Evolutionary conservation across 2,329 filamentous ascomycete species (phyloP).

Genomic region (Volutella citrinella): DNA sequence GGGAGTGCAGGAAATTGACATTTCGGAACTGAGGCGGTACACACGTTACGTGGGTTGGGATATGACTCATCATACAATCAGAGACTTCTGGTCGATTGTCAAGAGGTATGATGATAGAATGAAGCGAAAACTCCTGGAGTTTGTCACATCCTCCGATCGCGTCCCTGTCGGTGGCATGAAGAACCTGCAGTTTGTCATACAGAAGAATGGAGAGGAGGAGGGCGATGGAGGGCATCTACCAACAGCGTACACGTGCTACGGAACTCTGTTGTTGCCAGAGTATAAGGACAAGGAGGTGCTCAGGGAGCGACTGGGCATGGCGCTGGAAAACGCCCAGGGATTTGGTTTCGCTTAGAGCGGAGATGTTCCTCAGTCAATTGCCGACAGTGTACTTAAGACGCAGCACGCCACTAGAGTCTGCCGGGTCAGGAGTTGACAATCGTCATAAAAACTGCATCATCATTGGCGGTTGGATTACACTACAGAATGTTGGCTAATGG

Average conservation of each 20-base stretch:
- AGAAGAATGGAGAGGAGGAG: conserved; percentile 67
- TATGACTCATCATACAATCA: conserved; percentile 64
- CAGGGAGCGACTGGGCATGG: conserved; percentile 73
- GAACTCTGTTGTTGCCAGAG: conserved; percentile 79
- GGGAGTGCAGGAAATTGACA: conserved; percentile 77
- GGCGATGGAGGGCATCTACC: conserved; percentile 61
- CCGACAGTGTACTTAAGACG: too few relatives aligned
- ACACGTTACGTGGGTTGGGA: conserved; percentile 82
- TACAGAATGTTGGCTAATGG: too few relatives aligned
- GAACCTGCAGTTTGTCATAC: conserved; percentile 79
- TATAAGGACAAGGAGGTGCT: conserved; percentile 71
- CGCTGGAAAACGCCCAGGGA: conserved; percentile 81
- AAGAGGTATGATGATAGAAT: conserved; percentile 63
- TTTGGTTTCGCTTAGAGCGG: conserved; percentile 72
- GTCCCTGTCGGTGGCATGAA: conserved; percentile 83
- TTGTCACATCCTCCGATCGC: conserved; percentile 90
- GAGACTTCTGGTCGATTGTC: conserved; percentile 83
- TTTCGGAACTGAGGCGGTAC: conserved; percentile 66
- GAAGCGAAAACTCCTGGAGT: conserved; percentile 78
- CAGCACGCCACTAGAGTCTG: too few relatives aligned
- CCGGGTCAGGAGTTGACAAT: too few relatives aligned
- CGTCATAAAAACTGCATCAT: too few relatives aligned
- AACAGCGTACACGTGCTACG: conserved; percentile 91
- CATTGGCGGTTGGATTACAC: too few relatives aligned
- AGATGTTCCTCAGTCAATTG: too few relatives aligned